These are phyloP conservation scores for Gonium pectorale DNA, from an alignment of 139 green algal species.

Conservation along the genomic window DNA sequence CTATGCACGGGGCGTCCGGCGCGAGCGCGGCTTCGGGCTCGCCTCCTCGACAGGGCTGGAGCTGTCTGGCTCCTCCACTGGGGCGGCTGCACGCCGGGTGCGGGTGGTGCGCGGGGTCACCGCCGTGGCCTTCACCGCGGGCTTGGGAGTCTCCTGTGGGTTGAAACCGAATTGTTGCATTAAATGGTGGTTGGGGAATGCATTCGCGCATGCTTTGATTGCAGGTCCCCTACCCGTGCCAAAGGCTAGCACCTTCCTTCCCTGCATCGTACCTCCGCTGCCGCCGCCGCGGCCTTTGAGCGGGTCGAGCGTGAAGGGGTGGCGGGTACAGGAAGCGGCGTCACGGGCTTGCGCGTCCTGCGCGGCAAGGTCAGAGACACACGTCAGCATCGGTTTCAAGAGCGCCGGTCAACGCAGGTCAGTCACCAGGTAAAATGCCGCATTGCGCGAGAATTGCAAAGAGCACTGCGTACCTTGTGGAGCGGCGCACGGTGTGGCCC, in stretches of 20 bases:
- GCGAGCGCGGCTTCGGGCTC: background rate
- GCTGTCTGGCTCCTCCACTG: background rate
- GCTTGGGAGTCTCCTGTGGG: background rate
- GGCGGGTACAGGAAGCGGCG: background rate
- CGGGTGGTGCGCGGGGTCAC: background rate
- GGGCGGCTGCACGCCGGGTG: background rate
- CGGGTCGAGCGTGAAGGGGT: background rate
- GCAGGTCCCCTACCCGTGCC: too few species aligned
- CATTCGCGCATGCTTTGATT: too few species aligned
- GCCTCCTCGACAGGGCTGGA: background rate
- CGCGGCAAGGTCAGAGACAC: background rate
- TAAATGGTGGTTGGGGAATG: background rate
- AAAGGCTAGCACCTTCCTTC: background rate
- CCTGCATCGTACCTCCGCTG: background rate
- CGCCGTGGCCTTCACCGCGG: background rate
- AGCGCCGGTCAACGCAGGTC: too few species aligned
- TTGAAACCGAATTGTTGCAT: background rate
- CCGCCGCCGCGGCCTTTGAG: background rate
- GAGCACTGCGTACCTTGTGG: constrained; percentile 3
- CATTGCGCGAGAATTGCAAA: background rate
- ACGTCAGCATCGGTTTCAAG: too few species aligned
- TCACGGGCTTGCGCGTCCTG: background rate
- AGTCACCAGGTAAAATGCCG: too few species aligned
- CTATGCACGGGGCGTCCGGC: background rate
- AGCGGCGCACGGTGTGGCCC: constrained; percentile 25